Evolutionary conservation across 495 filamentous ascomycete genomes (phyloP).

Genomic region (Penicillium verhagenii): DNA sequence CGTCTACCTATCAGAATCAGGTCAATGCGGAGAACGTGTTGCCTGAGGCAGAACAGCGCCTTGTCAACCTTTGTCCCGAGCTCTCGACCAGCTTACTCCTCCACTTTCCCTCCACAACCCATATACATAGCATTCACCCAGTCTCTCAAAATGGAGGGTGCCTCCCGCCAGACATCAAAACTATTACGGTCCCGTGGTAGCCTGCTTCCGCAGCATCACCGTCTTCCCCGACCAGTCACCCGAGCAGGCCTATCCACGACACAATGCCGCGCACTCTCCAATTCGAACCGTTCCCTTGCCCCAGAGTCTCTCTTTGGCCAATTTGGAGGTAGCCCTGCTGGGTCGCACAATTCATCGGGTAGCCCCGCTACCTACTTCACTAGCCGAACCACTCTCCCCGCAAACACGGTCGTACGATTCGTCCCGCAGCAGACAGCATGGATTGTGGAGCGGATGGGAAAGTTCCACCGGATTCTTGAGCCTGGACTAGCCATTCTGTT

Average conservation of each 20-base stretch:
- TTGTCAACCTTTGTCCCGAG: neutral
- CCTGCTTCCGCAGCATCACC: slow-evolving; percentile 24
- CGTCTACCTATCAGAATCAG: neutral
- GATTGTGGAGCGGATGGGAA: slow-evolving; percentile 99
- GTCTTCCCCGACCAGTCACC: slow-evolving; percentile 19
- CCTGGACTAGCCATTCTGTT: slow-evolving; percentile 87
- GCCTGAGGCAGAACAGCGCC: slow-evolving; percentile 31
- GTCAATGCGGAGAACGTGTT: slow-evolving; percentile 4
- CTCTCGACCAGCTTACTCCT: slow-evolving; percentile 12
- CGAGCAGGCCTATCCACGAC: slow-evolving; percentile 24
- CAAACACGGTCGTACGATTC: slow-evolving; percentile 94
- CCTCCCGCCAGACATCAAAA: slow-evolving; percentile 37
- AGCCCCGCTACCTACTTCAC: slow-evolving; percentile 53
- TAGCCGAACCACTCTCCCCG: slow-evolving; percentile 65
- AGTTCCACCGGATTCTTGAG: slow-evolving; percentile 87
- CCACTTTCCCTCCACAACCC: slow-evolving; percentile 10
- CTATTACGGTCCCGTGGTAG: slow-evolving; percentile 33
- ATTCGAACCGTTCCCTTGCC: slow-evolving; percentile 28
- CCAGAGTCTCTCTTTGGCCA: slow-evolving; percentile 35
- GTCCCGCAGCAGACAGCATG: slow-evolving; percentile 99
- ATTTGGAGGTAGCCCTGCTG: slow-evolving; percentile 15
- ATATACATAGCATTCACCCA: neutral
- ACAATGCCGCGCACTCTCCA: slow-evolving; percentile 36
- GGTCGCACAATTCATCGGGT: slow-evolving; percentile 17
- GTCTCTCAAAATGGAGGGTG: slow-evolving; percentile 39